Conservation (phyloP, 768 basidiomycete species). For the Crucibulum laeve region DNA sequence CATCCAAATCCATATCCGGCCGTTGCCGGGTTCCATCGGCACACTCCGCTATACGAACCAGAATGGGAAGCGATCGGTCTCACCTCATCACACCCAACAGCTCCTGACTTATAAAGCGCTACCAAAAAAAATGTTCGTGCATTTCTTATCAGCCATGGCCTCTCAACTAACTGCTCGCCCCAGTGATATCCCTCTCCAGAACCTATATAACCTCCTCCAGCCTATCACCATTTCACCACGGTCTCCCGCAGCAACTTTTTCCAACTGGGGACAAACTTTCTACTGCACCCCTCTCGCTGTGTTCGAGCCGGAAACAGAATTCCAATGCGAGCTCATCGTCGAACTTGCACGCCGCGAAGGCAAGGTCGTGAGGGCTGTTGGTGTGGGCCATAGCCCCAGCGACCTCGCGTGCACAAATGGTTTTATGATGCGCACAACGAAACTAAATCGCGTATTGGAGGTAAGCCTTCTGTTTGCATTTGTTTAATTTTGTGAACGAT, state of each 20-base stretch:
- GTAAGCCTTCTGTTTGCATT: conserved; percentile 41
- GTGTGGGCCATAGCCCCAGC: conserved; percentile 89
- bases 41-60: conserved; percentile 2
- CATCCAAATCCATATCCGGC: conserved; percentile 18
- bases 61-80: background rate
- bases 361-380: conserved; percentile 73
- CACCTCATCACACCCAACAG: background rate
- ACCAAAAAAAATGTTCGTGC: conserved; percentile 23
- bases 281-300: conserved; percentile 61
- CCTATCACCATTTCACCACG: conserved; percentile 47
- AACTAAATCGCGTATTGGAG: conserved; percentile 68
- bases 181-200: conserved; percentile 34
- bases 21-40: conserved; percentile 14
- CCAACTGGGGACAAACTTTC: conserved; percentile 88
- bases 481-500: conserved; percentile 9
- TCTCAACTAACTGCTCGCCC: conserved; percentile 27
- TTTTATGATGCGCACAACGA: conserved; percentile 79
- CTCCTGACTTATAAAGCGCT: conserved; percentile 30
- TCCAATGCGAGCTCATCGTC: conserved; percentile 70
- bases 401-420: conserved; percentile 89
- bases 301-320: conserved; percentile 69
- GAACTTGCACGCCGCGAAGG: conserved; percentile 76
- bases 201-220: conserved; percentile 49
- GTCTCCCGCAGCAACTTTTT: conserved; percentile 45
- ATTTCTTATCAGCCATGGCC: conserved; percentile 28